These are phyloP conservation scores for Leccinum uliginosum DNA, from an alignment of 768 basidiomycete species.

Conservation along the genomic window DNA sequence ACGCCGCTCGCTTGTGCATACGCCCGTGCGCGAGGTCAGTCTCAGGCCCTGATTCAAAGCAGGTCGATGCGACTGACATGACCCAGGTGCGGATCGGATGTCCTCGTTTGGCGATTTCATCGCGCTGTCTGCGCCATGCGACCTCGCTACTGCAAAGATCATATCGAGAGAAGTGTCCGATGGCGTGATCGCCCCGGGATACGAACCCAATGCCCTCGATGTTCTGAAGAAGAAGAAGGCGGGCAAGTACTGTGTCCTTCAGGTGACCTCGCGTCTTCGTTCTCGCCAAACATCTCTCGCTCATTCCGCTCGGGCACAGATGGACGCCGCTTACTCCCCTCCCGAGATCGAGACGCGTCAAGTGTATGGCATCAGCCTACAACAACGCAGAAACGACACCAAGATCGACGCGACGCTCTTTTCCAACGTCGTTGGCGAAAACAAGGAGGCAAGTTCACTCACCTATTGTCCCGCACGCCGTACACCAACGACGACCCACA, in stretches of 20 bases:
- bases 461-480: background rate
- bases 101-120: slow-evolving; percentile 99
- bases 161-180: slow-evolving; percentile 99
- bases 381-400: slow-evolving; percentile 86
- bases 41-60: background rate
- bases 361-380: slow-evolving; percentile 87
- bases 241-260: slow-evolving; percentile 96
- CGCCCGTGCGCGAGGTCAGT: slow-evolving; percentile 86
- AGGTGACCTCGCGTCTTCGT: slow-evolving; percentile 45
- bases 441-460: slow-evolving; percentile 62
- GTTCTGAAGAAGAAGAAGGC: slow-evolving; percentile 93
- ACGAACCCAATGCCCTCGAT: slow-evolving; percentile 81
- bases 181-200: slow-evolving; percentile 96
- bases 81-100: slow-evolving; percentile 92
- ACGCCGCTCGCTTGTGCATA: slow-evolving; percentile 91
- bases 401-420: slow-evolving; percentile 82
- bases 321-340: slow-evolving; percentile 82
- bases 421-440: slow-evolving; percentile 82
- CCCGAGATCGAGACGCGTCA: slow-evolving; percentile 85
- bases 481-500: slow-evolving; percentile 25
- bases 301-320: slow-evolving; percentile 48
- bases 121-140: slow-evolving; percentile 88
- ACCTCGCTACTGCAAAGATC: slow-evolving; percentile 90
- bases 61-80: background rate
- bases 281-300: background rate